Evolutionary conservation across 306 rosid genomes (phyloP).

Genomic region (Senna tora): DNA sequence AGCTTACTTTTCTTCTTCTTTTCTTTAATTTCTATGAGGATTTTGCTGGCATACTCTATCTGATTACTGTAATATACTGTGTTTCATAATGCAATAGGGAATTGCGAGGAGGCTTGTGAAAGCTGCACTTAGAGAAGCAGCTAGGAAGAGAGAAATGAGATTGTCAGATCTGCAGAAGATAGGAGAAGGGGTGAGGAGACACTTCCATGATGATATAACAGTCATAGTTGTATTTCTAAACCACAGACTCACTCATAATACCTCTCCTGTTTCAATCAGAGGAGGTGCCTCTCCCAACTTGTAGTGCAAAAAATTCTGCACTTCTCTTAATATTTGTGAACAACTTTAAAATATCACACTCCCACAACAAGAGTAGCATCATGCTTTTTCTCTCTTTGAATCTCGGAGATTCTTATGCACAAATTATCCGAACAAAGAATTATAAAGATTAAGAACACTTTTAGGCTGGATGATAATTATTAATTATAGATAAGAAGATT

Average conservation of each 20-base stretch:
- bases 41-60: neutral
- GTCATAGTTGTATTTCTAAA: slow-evolving; percentile 74
- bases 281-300: slow-evolving; percentile 56
- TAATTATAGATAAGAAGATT: slow-evolving; percentile 6
- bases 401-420: slow-evolving; percentile 21
- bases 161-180: slow-evolving; percentile 75
- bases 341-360: slow-evolving; percentile 2
- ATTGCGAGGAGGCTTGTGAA: slow-evolving; percentile 58
- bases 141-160: slow-evolving; percentile 86
- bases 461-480: slow-evolving; percentile 20
- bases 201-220: slow-evolving; percentile 87
- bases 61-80: neutral
- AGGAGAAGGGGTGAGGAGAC: slow-evolving; percentile 81
- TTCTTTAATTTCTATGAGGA: neutral
- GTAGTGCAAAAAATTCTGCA: slow-evolving; percentile 16
- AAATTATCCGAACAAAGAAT: neutral
- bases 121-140: slow-evolving; percentile 81
- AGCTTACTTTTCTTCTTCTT: slow-evolving; percentile 34
- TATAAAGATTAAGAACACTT: neutral
- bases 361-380: neutral
- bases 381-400: neutral
- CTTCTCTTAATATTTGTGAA: neutral
- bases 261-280: slow-evolving; percentile 61
- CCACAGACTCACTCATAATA: slow-evolving; percentile 39
- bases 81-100: slow-evolving; percentile 61